Conservation (phyloP, 106 monocot genomes). For the Platanthera zijinensis region DNA sequence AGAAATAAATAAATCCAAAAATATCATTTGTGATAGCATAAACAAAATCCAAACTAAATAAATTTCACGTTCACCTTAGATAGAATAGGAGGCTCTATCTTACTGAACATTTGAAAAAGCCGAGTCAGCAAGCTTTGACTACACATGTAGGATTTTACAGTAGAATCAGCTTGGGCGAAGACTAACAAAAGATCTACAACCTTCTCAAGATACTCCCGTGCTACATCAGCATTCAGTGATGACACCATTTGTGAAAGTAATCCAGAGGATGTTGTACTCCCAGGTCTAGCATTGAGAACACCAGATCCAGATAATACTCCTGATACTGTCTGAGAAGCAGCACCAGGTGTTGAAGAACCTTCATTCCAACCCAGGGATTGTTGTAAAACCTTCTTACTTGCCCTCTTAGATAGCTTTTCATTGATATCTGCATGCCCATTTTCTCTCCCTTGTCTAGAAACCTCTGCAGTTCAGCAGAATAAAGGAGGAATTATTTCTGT, state of each 20-base stretch:
- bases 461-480: constrained; percentile 32
- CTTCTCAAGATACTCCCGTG: constrained; percentile 71
- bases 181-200: constrained; percentile 36
- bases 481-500: background rate
- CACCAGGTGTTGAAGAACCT: constrained; percentile 46
- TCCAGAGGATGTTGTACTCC: constrained; percentile 66
- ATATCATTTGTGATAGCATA: background rate
- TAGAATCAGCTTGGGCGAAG: constrained; percentile 50
- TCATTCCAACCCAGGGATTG: constrained; percentile 33
- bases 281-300: constrained; percentile 61
- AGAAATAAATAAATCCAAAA: background rate
- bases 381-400: constrained; percentile 27
- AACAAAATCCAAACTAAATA: background rate
- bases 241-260: constrained; percentile 67
- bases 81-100: constrained; percentile 71
- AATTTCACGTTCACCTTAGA: constrained; percentile 27
- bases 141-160: constrained; percentile 66
- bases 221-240: constrained; percentile 53
- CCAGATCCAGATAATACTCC: constrained; percentile 69
- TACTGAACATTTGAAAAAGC: constrained; percentile 75
- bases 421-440: constrained; percentile 31
- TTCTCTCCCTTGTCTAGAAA: constrained; percentile 49
- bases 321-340: constrained; percentile 59
- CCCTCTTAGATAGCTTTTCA: constrained; percentile 17
- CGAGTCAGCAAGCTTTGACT: constrained; percentile 60